Evolutionary conservation across 2,329 filamentous ascomycete species (phyloP).

Genomic region (Erysiphe pulchra): DNA sequence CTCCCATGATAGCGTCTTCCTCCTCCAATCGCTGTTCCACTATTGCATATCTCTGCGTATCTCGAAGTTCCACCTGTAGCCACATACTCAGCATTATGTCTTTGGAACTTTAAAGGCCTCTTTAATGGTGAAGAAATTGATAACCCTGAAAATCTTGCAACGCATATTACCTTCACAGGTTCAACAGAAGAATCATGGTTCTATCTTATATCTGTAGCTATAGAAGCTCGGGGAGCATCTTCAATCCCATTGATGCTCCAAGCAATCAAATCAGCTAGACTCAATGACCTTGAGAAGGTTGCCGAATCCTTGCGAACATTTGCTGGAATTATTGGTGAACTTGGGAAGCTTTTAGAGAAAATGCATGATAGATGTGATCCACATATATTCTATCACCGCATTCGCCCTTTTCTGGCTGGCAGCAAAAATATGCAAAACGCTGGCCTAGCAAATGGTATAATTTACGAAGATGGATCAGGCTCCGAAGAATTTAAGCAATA

Average conservation of each 20-base stretch:
- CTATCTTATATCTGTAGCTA: slow-evolving; percentile 83
- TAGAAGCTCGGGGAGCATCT: slow-evolving; percentile 73
- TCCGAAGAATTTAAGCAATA: slow-evolving; percentile 50
- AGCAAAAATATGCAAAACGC: slow-evolving; percentile 96
- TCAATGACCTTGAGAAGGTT: slow-evolving; percentile 43
- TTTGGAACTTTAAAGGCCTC: slow-evolving; percentile 94
- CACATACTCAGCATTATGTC: slow-evolving; percentile 70
- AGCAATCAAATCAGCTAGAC: slow-evolving; percentile 57
- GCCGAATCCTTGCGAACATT: slow-evolving; percentile 54
- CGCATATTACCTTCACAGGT: slow-evolving; percentile 75
- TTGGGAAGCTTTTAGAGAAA: slow-evolving; percentile 50
- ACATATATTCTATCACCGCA: slow-evolving; percentile 81
- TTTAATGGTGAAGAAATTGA: slow-evolving; percentile 65
- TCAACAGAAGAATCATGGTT: slow-evolving; percentile 97
- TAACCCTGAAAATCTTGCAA: slow-evolving; percentile 65
- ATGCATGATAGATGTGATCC: slow-evolving; percentile 96
- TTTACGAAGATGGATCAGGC: slow-evolving; percentile 61
- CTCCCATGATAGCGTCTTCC: slow-evolving; percentile 30
- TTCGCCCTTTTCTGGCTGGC: slow-evolving; percentile 84
- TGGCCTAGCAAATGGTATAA: slow-evolving; percentile 62
- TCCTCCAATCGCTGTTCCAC: slow-evolving; percentile 56
- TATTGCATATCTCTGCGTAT: slow-evolving; percentile 48
- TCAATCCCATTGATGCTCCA: slow-evolving; percentile 72
- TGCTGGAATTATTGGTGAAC: slow-evolving; percentile 68
- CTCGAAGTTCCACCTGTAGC: slow-evolving; percentile 80